These are phyloP conservation scores for Metschnikowia corniflorae DNA, from an alignment of 805 yeast genomes.

Conservation along the genomic window DNA sequence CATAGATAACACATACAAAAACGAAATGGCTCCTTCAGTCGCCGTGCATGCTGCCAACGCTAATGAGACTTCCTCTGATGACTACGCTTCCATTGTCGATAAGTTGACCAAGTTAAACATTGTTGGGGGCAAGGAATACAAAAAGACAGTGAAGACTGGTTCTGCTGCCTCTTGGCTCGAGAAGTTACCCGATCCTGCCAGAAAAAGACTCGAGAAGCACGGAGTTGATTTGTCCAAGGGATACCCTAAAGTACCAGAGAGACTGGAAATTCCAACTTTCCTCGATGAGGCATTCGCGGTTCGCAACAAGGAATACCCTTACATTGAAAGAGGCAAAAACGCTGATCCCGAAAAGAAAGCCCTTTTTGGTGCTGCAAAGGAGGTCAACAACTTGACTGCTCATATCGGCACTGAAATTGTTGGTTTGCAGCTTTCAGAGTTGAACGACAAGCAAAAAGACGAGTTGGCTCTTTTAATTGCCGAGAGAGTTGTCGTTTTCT, in stretches of 20 bases:
- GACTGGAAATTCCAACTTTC: constrained; percentile 23
- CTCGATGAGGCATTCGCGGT: constrained; percentile 25
- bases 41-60: constrained; percentile 3
- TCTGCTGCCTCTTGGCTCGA: constrained; percentile 17
- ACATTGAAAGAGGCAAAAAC: constrained; percentile 24
- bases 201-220: constrained; percentile 22
- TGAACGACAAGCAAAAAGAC: constrained; percentile 27
- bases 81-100: constrained; percentile 10
- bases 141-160: constrained; percentile 13
- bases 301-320: constrained; percentile 24
- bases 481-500: constrained; percentile 29
- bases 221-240: constrained; percentile 26
- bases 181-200: constrained; percentile 22
- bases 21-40: constrained; percentile 9
- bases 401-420: constrained; percentile 32
- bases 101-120: constrained; percentile 12
- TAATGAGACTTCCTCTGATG: constrained; percentile 3
- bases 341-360: constrained; percentile 33
- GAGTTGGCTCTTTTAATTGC: constrained; percentile 31
- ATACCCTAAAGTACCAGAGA: constrained; percentile 25
- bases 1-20: no score
- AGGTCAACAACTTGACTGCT: constrained; percentile 27
- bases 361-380: constrained; percentile 29
- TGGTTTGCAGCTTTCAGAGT: constrained; percentile 28
- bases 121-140: constrained; percentile 11